Base-by-base conservation (phyloP, 2,329 filamentous ascomycete species). In the Phyllosticta ampelicida region DNA sequence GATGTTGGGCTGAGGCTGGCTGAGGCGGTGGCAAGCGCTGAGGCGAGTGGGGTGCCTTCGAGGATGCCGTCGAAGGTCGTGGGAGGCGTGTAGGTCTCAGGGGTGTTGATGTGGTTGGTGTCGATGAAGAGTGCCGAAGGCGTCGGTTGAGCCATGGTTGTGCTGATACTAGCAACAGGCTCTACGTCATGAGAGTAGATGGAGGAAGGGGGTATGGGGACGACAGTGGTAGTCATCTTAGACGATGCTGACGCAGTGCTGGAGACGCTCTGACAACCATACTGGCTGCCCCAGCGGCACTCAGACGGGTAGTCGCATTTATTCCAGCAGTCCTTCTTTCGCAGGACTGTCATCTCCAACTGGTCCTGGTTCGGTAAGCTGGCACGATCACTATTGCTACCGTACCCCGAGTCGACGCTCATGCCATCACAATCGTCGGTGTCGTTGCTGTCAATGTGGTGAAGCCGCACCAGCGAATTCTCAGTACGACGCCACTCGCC, bases 261-360 rank as follows among this genome's bases (percentile, higher is more conserved):
- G 13, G 55, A 21, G 55, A 9, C 19, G 50, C 50, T 51, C 28
- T 53, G 36, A 6, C 11, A 19, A 13, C 55, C 55, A 21, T 58
- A 21, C 23, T 58, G 55, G 36, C 50, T 36, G 51, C 70, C 69
- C 71, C 71, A 73, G 5, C 74, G 70, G 61, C 76, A 78, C 55
- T 78, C 72, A 26, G 68, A 72, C 0, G 76, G 76, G 59, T 76
- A 78, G 54, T 77, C 73, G 63, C 76, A 78, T 4, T 54, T 62
- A 9, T 66, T 66, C 73, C 74, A 77, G 64, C 76, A 78, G 59
- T 77, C 68, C 44, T 55, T 71, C 70, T 57, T 60, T 61, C 9
- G 48, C 48, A 9, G 49, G 23, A 9, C 18, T 2, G 18, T 52
- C 53, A 26, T 26, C 23, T 26, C 23, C 23, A 4, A 4, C 4